These are phyloP conservation scores for Saccharomycopsis crataegensis DNA, from an alignment of 1,139 yeast species.

Conservation along the genomic window DNA sequence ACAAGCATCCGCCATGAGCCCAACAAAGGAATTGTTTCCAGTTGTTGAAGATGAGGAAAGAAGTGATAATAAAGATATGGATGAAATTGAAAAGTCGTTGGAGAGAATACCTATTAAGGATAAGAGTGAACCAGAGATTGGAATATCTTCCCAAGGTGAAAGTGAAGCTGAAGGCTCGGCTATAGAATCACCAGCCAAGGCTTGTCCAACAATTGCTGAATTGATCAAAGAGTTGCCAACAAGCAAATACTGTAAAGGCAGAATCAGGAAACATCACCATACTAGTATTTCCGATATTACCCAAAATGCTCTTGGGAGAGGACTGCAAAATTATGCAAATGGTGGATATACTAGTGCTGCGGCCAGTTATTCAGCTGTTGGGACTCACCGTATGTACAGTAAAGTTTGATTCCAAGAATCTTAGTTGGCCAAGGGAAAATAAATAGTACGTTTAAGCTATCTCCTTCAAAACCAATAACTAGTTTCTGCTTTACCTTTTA, in stretches of 20 bases:
- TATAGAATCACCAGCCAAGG: background rate
- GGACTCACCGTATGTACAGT: background rate
- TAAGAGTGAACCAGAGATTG: background rate
- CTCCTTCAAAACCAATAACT: no score
- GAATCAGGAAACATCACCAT: constrained; percentile 16
- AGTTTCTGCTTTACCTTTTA: no score
- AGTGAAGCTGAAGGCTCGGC: background rate
- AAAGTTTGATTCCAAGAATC: background rate
- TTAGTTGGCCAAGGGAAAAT: no score
- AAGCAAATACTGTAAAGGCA: constrained; percentile 14
- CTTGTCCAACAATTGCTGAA: no score
- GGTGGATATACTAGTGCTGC: background rate
- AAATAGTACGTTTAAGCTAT: no score
- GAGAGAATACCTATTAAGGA: background rate
- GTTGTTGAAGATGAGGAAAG: background rate
- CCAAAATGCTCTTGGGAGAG: constrained; percentile 14
- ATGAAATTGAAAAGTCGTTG: background rate
- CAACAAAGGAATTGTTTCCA: background rate
- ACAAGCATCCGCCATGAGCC: background rate
- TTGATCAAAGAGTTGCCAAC: constrained; percentile 3
- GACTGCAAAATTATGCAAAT: background rate
- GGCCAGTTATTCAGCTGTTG: background rate
- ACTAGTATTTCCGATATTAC: constrained; percentile 13
- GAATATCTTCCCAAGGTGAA: background rate
- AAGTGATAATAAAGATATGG: background rate